These are phyloP conservation scores for Pythium periplocum DNA, from an alignment of 352 stramenopile species.

Conservation along the genomic window DNA sequence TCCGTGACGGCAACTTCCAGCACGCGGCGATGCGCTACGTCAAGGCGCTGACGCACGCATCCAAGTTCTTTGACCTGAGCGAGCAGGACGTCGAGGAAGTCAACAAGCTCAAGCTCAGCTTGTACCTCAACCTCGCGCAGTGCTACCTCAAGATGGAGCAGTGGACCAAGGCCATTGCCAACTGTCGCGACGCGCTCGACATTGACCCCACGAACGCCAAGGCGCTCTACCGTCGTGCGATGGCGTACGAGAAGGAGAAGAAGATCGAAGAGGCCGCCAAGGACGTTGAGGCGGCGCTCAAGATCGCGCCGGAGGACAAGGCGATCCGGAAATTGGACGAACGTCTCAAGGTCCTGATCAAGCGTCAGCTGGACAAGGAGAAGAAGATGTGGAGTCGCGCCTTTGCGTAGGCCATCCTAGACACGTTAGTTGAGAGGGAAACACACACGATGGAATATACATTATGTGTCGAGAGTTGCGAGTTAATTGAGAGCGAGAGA, in stretches of 20 bases:
- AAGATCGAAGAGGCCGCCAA: slow-evolving; percentile 63
- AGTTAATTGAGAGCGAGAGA: too few species aligned
- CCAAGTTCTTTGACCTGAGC: slow-evolving; percentile 92
- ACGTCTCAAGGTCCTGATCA: slow-evolving; percentile 56
- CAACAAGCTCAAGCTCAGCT: slow-evolving; percentile 82
- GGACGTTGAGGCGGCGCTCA: slow-evolving; percentile 55
- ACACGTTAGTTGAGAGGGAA: neutral
- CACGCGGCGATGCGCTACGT: slow-evolving; percentile 87
- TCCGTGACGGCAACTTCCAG: slow-evolving; percentile 88
- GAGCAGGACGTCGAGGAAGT: slow-evolving; percentile 83
- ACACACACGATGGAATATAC: neutral
- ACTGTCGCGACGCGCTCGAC: slow-evolving; percentile 80
- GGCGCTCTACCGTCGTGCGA: slow-evolving; percentile 81
- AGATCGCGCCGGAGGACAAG: slow-evolving; percentile 67
- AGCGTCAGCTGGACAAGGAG: slow-evolving; percentile 81
- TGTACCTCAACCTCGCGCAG: slow-evolving; percentile 91
- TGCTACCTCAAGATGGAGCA: slow-evolving; percentile 93
- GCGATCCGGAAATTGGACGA: slow-evolving; percentile 71
- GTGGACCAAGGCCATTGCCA: slow-evolving; percentile 77
- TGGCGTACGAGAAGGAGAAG: slow-evolving; percentile 87
- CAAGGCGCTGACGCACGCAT: slow-evolving; percentile 86
- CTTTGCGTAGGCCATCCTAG: slow-evolving; percentile 37
- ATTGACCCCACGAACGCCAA: slow-evolving; percentile 77
- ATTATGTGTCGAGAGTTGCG: too few species aligned
- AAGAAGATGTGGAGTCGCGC: slow-evolving; percentile 90